These are phyloP conservation scores for Ophiostoma himal-ulmi DNA, from an alignment of 2,329 filamentous ascomycete genomes.

Conservation along the genomic window DNA sequence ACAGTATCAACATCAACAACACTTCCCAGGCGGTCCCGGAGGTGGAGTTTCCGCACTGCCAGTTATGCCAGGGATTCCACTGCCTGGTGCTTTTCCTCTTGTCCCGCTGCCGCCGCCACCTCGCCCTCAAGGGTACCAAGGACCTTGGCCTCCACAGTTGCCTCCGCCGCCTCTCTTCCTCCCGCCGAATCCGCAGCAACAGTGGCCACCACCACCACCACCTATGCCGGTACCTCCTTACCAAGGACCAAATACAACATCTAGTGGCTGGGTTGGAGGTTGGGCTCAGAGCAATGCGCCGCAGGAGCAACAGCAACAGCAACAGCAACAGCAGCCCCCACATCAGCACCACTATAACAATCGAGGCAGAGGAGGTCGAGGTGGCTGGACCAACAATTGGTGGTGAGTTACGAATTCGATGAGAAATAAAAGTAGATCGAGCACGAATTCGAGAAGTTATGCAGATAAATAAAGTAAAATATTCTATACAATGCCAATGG, in stretches of 20 bases:
- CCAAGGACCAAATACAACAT: neutral
- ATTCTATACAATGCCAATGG: conserved; percentile 10
- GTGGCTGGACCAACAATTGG: neutral
- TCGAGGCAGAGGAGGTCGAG: neutral
- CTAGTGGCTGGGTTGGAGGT: neutral
- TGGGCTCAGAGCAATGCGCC: conserved; percentile 1
- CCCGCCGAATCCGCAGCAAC: neutral
- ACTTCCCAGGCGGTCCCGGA: neutral
- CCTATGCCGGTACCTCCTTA: conserved; percentile 10
- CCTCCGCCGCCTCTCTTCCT: conserved; percentile 4
- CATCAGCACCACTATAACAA: conserved; percentile 8
- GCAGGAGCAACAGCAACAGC: conserved; percentile 8
- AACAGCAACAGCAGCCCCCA: neutral
- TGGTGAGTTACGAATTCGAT: neutral
- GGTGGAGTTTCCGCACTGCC: neutral
- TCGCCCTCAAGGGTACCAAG: conserved; percentile 22
- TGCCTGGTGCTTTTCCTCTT: conserved; percentile 3
- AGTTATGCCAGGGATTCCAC: neutral
- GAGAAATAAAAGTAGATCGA: neutral
- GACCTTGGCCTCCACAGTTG: conserved; percentile 21
- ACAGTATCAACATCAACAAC: neutral
- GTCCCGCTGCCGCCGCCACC: conserved; percentile 16
- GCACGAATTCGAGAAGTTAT: neutral
- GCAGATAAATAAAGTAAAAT: neutral
- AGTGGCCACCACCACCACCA: conserved; percentile 3